Base-by-base conservation (phyloP, 129 eudicot species). In the Pittosporum tobira region DNA sequence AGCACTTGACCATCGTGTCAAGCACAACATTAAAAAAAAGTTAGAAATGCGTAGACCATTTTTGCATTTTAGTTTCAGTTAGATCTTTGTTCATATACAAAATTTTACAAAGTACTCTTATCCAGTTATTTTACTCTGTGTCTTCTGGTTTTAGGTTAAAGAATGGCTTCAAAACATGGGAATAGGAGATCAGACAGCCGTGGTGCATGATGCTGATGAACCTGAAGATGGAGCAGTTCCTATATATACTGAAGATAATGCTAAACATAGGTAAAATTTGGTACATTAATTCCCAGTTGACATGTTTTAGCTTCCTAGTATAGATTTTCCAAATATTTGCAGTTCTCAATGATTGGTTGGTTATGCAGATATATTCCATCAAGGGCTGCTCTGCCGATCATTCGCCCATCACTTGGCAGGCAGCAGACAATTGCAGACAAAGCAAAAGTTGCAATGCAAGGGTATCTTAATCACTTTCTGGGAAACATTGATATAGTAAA, bases 141-240 rank as follows among this genome's bases (percentile, higher is more conserved):
- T 34, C 10, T 34, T 7, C 40, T 34, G 40, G 40, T 34, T 9
- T 34, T 6, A 88, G 97, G 91, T 82, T 61, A 84, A 71, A 69
- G 97, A 88, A 73, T 85, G 89, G 95, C 95, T 88, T 50, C 94
- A 79, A 2, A 45, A 81, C 79, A 62, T 88, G 57, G 97, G 97
- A 74, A 57, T 88, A 69, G 87, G 80, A 69, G 97, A 88, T 59
- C 85, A 88, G 34, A 70, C 91, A 45, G 51, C 88, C 66, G 75
- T 81, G 55, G 63, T 70, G 65, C 95, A 75, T 77, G 91, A 88
- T 58, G 77, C 76, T 30, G 94, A 88, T 64, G 96, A 88, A 57
- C 88, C 88, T 62, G 84, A 78, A 67, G 94, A 88, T 76, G 94
- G 85, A 65, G 87, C 87, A 43, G 59, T 88, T 71, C 94, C 84